A percentile compares a stretch with the other conserved stretches of the same genome.
Evolutionary conservation across 2,329 filamentous ascomycete genomes (phyloP).

Genomic region (Diaporthe sp.): DNA sequence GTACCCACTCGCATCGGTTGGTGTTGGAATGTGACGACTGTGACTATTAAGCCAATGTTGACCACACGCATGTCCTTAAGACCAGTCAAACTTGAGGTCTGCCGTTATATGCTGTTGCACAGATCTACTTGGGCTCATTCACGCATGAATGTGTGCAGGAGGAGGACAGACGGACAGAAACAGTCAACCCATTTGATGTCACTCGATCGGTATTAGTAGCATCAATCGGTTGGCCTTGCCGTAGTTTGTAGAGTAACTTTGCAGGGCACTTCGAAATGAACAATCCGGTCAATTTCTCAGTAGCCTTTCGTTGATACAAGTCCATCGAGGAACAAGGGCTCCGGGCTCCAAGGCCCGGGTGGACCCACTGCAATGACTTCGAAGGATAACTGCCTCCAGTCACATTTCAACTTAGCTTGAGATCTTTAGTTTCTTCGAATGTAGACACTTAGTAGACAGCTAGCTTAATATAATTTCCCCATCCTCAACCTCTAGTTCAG

Average conservation of each 20-base stretch:
- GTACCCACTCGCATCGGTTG: background rate
- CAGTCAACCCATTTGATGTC: too few relatives aligned
- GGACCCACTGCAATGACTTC: background rate
- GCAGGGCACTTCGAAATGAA: background rate
- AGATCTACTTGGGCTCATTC: background rate
- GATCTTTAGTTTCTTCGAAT: background rate
- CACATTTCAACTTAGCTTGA: background rate
- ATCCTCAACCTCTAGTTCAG: background rate
- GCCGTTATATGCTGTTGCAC: background rate
- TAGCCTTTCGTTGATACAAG: background rate
- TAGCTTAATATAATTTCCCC: background rate
- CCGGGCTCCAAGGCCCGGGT: too few relatives aligned
- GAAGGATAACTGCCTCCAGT: background rate
- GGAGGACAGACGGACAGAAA: too few relatives aligned
- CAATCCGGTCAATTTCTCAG: too few relatives aligned
- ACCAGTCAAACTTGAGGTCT: background rate
- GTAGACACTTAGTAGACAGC: background rate
- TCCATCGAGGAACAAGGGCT: background rate
- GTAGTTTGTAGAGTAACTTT: background rate
- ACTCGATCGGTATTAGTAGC: background rate
- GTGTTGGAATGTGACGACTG: background rate
- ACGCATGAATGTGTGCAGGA: too few relatives aligned
- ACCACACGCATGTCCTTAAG: background rate
- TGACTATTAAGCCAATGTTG: background rate
- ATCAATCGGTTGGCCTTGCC: background rate